Percentiles rank a stretch among this genome's conserved stretches.
These are phyloP conservation scores for Cylindrotheca fusiformis DNA, from an alignment of 108 stramenopile genomes.

Conservation along the genomic window DNA sequence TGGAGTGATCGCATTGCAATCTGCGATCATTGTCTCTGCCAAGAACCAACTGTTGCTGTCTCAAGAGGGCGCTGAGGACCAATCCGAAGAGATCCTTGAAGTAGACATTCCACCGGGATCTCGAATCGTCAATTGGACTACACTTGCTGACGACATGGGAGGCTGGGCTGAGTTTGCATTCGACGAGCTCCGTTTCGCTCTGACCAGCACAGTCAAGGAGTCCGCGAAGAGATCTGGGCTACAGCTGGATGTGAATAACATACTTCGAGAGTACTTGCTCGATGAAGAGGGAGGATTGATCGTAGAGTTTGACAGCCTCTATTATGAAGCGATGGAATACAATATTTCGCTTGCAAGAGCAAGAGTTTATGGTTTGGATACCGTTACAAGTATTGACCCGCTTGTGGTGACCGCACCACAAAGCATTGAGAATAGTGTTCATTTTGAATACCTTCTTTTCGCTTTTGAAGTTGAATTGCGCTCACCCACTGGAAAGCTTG, in stretches of 20 bases:
- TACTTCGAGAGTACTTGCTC: slow-evolving; percentile 21
- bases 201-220: background rate
- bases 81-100: background rate
- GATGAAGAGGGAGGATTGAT: slow-evolving; percentile 28
- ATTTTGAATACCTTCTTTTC: slow-evolving; percentile 33
- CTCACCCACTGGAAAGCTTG: slow-evolving; percentile 17
- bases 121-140: slow-evolving; percentile 20
- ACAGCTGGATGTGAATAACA: background rate
- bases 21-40: slow-evolving; percentile 10
- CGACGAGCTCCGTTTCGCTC: slow-evolving; percentile 13
- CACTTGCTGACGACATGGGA: slow-evolving; percentile 8
- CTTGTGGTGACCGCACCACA: slow-evolving; percentile 39
- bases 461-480: slow-evolving; percentile 28
- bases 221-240: background rate
- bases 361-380: slow-evolving; percentile 40
- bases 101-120: background rate
- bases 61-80: background rate
- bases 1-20: slow-evolving; percentile 14
- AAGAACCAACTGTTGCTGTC: slow-evolving; percentile 18
- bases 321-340: slow-evolving; percentile 13
- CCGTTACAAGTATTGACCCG: slow-evolving; percentile 24
- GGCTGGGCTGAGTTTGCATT: slow-evolving; percentile 22
- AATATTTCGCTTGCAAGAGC: slow-evolving; percentile 23
- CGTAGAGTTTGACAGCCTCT: slow-evolving; percentile 18
- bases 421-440: slow-evolving; percentile 30